Percentiles rank a stretch among this genome's conserved stretches.
Conservation (phyloP, 768 basidiomycete species). For the Amanita inopinata region DNA sequence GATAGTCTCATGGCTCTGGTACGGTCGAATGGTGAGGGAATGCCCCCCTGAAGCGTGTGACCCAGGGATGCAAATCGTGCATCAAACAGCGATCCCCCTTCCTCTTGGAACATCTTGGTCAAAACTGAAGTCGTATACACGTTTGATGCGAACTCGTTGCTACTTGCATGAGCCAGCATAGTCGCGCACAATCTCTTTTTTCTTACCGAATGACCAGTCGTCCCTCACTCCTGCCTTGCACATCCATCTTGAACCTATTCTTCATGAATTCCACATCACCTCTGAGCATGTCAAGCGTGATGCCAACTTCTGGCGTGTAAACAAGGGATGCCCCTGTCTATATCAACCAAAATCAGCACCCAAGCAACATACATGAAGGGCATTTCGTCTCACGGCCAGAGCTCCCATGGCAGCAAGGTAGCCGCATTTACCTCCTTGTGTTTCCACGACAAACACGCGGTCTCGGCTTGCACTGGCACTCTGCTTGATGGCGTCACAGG, state of each 20-base stretch:
- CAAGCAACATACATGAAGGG: conserved; percentile 1
- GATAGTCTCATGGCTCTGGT: conserved; percentile 84
- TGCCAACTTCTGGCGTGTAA: conserved; percentile 90
- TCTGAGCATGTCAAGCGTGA: conserved; percentile 71
- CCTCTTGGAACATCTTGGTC: conserved; percentile 90
- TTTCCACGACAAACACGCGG: conserved; percentile 95
- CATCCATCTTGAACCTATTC: conserved; percentile 76
- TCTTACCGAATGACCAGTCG: conserved; percentile 84
- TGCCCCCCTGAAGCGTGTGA: conserved; percentile 93
- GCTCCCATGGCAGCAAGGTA: conserved; percentile 95
- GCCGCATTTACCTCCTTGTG: conserved; percentile 94
- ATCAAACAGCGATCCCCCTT: conserved; percentile 89
- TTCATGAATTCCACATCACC: conserved; percentile 85
- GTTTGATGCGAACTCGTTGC: conserved; percentile 77
- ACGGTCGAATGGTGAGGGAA: conserved; percentile 92
- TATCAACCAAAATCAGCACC: not conserved
- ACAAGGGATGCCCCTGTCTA: conserved; percentile 88
- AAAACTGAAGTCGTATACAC: conserved; percentile 91
- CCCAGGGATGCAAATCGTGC: conserved; percentile 93
- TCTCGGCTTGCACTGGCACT: conserved; percentile 94
- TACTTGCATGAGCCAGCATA: conserved; percentile 19
- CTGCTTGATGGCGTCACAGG: conserved; percentile 98
- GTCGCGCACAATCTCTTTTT: not conserved
- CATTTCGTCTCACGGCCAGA: conserved; percentile 79
- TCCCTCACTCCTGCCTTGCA: conserved; percentile 85